These are phyloP conservation scores for Salvia splendens DNA, from an alignment of 257 asterid species.

Conservation along the genomic window DNA sequence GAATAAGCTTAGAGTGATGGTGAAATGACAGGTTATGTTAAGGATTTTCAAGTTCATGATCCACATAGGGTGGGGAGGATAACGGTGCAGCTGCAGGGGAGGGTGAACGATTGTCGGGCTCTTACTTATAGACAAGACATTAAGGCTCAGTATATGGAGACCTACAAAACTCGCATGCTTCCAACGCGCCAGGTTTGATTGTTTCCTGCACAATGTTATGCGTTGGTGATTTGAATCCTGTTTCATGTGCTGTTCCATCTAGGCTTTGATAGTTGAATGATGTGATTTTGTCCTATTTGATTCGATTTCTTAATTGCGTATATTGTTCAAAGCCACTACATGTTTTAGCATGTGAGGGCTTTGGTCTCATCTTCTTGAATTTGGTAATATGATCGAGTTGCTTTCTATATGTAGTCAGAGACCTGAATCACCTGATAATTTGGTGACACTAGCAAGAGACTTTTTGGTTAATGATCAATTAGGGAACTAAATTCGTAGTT, in stretches of 20 bases:
- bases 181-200: too few species aligned
- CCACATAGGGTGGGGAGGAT: too few species aligned
- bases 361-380: neutral
- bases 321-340: neutral
- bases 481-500: slow-evolving; percentile 24
- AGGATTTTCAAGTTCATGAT: slow-evolving; percentile 46
- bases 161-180: too few species aligned
- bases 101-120: too few species aligned
- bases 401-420: neutral
- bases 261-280: slow-evolving; percentile 1
- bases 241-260: slow-evolving; percentile 12
- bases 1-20: slow-evolving; percentile 25
- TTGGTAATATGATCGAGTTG: neutral
- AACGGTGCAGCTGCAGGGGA: too few species aligned
- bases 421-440: neutral
- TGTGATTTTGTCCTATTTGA: neutral
- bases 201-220: too few species aligned
- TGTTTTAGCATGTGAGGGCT: neutral
- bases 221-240: too few species aligned
- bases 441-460: neutral
- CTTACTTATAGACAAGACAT: too few species aligned
- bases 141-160: too few species aligned
- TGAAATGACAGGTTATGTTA: slow-evolving; percentile 64
- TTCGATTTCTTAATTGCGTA: too few species aligned
- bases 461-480: neutral